These are phyloP conservation scores for Lippia alba DNA, from an alignment of 305 asterid species.

Conservation along the genomic window DNA sequence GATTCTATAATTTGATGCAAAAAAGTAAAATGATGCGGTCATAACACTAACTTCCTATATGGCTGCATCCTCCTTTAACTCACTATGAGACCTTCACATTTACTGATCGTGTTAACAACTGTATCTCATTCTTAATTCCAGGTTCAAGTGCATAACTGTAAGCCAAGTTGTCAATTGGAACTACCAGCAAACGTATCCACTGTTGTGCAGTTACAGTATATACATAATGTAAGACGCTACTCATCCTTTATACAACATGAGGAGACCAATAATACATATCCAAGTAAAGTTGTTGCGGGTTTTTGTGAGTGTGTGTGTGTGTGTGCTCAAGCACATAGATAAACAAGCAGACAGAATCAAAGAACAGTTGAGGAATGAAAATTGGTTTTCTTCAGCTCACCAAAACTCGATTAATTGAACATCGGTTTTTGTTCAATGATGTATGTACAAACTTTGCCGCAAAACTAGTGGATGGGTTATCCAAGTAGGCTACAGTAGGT, in stretches of 20 bases:
- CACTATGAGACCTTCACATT: conserved; percentile 6
- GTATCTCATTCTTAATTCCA: conserved; percentile 13
- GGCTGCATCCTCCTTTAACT: background rate
- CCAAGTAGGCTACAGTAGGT: conserved; percentile 81
- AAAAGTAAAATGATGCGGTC: conserved; percentile 17
- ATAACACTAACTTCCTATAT: conserved; percentile 7
- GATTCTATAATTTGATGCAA: background rate
- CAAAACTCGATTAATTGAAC: conserved; percentile 90
- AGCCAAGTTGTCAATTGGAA: background rate
- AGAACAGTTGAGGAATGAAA: conserved; percentile 31
- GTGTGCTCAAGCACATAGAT: conserved; percentile 6
- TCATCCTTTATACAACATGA: conserved; percentile 22
- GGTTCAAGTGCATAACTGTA: conserved; percentile 21
- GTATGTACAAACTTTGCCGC: conserved; percentile 98
- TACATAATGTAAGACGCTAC: conserved; percentile 7
- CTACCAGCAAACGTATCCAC: conserved; percentile 8
- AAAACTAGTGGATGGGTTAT: conserved; percentile 95
- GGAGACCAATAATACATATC: conserved; percentile 19
- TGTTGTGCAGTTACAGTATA: background rate
- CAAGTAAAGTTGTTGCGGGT: conserved; percentile 6
- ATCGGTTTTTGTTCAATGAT: conserved; percentile 91
- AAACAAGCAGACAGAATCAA: conserved; percentile 10
- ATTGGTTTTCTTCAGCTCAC: conserved; percentile 56
- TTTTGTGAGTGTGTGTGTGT: background rate
- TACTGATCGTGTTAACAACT: background rate